These are phyloP conservation scores for Dendrobium huoshanense DNA, from an alignment of 106 monocot species.

Conservation along the genomic window DNA sequence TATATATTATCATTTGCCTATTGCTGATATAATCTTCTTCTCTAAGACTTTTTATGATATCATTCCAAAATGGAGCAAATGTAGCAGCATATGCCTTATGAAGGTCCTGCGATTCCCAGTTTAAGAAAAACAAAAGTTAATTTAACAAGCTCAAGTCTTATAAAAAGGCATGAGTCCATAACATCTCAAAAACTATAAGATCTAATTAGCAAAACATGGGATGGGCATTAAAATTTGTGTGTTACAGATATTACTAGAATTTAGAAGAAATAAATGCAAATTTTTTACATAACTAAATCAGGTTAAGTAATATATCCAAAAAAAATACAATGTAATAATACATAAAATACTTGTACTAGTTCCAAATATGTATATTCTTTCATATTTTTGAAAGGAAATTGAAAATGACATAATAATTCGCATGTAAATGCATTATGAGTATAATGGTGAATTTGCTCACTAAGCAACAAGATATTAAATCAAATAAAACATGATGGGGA, in stretches of 20 bases:
- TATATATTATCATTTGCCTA: slow-evolving; percentile 32
- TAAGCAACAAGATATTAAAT: not conserved
- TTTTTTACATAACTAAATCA: not conserved
- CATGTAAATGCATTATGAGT: not conserved
- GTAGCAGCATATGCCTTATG: slow-evolving; percentile 58
- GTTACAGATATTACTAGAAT: not conserved
- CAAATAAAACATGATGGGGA: not conserved
- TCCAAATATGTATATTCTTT: not conserved
- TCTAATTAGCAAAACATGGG: not conserved
- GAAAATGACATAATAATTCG: not conserved
- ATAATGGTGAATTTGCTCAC: not conserved
- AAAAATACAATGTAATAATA: not conserved
- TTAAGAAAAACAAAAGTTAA: not conserved
- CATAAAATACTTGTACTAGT: not conserved
- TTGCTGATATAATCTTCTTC: slow-evolving; percentile 97
- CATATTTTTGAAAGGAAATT: not conserved
- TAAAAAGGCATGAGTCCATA: not conserved
- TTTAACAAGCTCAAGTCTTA: not conserved
- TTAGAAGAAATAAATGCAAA: not conserved
- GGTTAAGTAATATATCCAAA: not conserved
- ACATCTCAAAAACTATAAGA: not conserved
- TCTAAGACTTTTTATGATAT: slow-evolving; percentile 88
- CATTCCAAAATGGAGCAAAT: slow-evolving; percentile 98
- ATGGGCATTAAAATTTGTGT: not conserved
- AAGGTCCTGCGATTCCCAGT: slow-evolving; percentile 36